Evolutionary conservation across 2,329 filamentous ascomycete species (phyloP), one percentile per base, ranked within the genome.

Genomic region (Trichoderma harzianum): DNA sequence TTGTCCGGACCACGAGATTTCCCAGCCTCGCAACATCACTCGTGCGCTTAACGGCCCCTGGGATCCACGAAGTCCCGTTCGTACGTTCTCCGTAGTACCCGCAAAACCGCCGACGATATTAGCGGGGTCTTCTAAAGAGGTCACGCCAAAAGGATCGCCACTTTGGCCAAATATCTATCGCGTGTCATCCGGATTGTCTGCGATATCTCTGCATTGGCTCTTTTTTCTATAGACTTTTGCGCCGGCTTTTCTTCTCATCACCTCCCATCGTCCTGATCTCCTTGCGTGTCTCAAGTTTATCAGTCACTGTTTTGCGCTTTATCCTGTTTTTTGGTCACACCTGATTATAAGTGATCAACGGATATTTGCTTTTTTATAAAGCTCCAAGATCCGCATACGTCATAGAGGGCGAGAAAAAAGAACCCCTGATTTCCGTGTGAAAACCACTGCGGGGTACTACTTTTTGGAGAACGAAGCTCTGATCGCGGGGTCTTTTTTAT

Each of bases 51-150:
- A 71, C 47, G 32, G 57, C 24, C 14, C 36, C 36, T 21, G 16
- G 69, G 51, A 32, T 65, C 69, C 61, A 65, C 57, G 57, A 57
- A 34, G 24, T 18, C 39, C 18, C 21, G 16, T 34, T 66, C 6
- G 14, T 14, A 24, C 47, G 5, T 60, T 28, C 26, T 36, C 60
- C 64, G 53, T 55, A 61, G 69, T 65, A 65, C 53, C 69, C 61
- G 61, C 69, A 71, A 66, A 71, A 71, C 53, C 47, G 69, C 69
- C 69, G 69, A 71, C 62, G 58, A 71, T 71, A 51, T 34, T 47
- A 51, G 69, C 62, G 69, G 61, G 60, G n/a, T 62, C 26, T 21
- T 34, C 4, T 43, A 43, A 12, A 24, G 64, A 32, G 57, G 58
- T 53, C 66, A 28, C 69, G 69, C 58, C 51, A 57, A 64, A 57